Conservation (phyloP, 2,329 filamentous ascomycete species). For the Biscogniauxia sp. region DNA sequence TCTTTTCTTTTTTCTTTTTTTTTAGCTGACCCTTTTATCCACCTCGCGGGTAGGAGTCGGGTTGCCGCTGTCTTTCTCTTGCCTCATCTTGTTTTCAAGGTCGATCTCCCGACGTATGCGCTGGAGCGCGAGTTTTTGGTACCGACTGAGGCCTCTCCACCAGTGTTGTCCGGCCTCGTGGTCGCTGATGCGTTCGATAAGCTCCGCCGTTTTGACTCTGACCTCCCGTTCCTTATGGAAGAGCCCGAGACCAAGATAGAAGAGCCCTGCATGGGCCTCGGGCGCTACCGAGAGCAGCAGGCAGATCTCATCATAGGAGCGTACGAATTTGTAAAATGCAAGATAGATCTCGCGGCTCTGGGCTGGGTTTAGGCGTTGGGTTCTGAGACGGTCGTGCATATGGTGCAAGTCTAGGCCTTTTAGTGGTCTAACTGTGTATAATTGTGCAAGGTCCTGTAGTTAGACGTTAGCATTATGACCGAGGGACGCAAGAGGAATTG, state of each 20-base stretch:
- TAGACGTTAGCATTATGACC: conserved; percentile 28
- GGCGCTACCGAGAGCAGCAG: conserved; percentile 79
- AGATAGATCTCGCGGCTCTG: conserved; percentile 84
- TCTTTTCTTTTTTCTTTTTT: not conserved
- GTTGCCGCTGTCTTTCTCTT: conserved; percentile 43
- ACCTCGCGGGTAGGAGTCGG: conserved; percentile 32
- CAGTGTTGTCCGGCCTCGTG: conserved; percentile 93
- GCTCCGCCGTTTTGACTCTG: conserved; percentile 69
- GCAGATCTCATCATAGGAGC: conserved; percentile 81
- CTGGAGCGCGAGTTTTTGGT: conserved; percentile 82
- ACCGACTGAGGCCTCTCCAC: conserved; percentile 82
- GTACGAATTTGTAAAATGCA: conserved; percentile 71
- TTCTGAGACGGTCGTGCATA: conserved; percentile 85
- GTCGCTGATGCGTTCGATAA: conserved; percentile 77
- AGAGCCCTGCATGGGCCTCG: conserved; percentile 82
- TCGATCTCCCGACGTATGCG: conserved; percentile 69
- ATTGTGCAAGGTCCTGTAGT: conserved; percentile 60
- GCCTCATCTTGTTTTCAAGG: conserved; percentile 46
- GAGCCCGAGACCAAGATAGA: conserved; percentile 85
- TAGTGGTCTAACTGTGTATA: conserved; percentile 65
- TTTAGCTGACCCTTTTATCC: conserved; percentile 48
- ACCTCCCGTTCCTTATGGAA: conserved; percentile 88
- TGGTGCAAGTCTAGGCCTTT: conserved; percentile 86
- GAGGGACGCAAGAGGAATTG: not conserved
- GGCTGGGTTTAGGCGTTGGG: conserved; percentile 71